Conservation (phyloP, 2,329 filamentous ascomycete species). For the Penicillium sp. region DNA sequence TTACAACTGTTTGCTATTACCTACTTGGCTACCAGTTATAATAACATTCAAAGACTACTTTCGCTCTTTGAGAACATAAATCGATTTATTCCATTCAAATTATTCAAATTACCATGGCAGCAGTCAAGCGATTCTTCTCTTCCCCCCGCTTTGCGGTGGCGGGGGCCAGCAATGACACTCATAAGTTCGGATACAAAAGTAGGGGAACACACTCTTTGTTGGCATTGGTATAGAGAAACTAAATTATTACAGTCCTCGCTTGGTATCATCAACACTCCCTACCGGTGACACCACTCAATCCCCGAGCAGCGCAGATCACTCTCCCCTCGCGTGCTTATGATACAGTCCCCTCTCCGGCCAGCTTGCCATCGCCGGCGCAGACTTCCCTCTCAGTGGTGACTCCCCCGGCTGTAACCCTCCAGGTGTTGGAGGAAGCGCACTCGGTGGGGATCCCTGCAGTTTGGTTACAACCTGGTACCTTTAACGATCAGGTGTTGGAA, state of each 20-base stretch:
- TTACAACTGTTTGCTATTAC: not conserved
- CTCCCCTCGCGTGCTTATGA: conserved; percentile 60
- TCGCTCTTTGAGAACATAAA: not conserved
- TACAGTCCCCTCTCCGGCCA: conserved; percentile 65
- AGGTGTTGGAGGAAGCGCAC: conserved; percentile 75
- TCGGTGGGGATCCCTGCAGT: conserved; percentile 70
- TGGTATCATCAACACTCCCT: conserved; percentile 83
- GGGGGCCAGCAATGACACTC: conserved; percentile 79
- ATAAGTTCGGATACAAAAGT: conserved; percentile 90
- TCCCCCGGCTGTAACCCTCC: conserved; percentile 72
- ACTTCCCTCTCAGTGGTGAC: conserved; percentile 87
- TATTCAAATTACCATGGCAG: conserved; percentile 33
- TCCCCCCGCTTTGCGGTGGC: conserved; percentile 81
- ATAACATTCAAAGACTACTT: not conserved
- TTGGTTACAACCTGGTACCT: conserved; percentile 90
- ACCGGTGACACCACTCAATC: conserved; percentile 81
- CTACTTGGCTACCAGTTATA: not conserved
- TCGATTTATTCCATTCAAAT: not conserved
- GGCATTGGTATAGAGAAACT: conserved; percentile 3
- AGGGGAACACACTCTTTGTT: conserved; percentile 23
- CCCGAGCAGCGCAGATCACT: conserved; percentile 63
- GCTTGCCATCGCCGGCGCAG: conserved; percentile 64
- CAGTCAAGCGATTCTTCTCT: conserved; percentile 76
- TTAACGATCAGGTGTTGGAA: conserved; percentile 70
- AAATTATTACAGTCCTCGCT: conserved; percentile 65